Conservation (phyloP, 2,329 filamentous ascomycete species). For the Amylocarpus encephaloides region DNA sequence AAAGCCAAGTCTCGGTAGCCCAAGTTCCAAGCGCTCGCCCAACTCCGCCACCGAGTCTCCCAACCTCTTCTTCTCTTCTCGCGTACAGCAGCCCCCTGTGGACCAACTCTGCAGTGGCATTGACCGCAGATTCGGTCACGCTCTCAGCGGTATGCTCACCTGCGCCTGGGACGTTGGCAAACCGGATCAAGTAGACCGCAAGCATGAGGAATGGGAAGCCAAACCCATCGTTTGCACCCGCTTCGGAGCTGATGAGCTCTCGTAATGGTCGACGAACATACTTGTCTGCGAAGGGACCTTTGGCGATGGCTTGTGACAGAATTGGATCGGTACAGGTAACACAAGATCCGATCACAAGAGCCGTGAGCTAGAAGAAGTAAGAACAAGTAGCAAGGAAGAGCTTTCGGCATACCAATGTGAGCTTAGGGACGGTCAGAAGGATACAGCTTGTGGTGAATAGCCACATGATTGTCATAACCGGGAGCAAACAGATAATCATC, state of each 20-base stretch:
- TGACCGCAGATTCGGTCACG: not conserved
- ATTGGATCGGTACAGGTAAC: constrained; percentile 85
- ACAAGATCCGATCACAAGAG: constrained; percentile 71
- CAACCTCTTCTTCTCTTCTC: constrained; percentile 49
- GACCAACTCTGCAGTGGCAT: constrained; percentile 33
- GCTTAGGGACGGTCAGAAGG: constrained; percentile 63
- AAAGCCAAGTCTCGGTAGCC: constrained; percentile 78
- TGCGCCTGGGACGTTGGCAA: not conserved
- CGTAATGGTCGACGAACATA: constrained; percentile 76
- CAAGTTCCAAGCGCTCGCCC: constrained; percentile 63
- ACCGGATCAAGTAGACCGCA: constrained; percentile 76
- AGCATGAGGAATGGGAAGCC: constrained; percentile 84
- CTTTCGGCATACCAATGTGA: constrained; percentile 43
- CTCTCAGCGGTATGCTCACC: not conserved
- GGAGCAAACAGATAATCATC: constrained; percentile 65
- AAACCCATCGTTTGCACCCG: constrained; percentile 78
- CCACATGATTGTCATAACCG: constrained; percentile 83
- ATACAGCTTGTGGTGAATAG: constrained; percentile 66
- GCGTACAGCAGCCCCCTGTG: constrained; percentile 39
- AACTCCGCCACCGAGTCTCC: constrained; percentile 47
- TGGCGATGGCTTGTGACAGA: constrained; percentile 81
- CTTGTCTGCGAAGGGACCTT: constrained; percentile 83
- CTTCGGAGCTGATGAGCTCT: constrained; percentile 69
- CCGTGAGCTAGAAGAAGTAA: constrained; percentile 41
- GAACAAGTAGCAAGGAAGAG: not conserved